Percentiles rank a stretch among this genome's conserved stretches.
Evolutionary conservation across 169 alveolate genomes (phyloP).

Genomic region (Sarcocystis neurona): DNA sequence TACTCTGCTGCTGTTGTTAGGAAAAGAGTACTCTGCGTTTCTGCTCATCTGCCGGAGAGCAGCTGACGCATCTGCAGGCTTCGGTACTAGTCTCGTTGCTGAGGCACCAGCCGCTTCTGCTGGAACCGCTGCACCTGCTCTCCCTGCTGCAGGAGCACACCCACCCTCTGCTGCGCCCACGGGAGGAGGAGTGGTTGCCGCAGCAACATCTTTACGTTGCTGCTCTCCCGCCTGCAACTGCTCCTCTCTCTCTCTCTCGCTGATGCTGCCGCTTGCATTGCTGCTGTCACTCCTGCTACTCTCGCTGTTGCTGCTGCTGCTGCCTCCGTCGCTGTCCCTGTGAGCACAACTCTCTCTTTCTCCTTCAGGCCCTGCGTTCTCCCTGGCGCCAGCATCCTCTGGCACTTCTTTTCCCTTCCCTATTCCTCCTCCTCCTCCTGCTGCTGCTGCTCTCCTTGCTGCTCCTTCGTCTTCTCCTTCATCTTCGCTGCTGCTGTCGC

Average conservation of each 20-base stretch:
- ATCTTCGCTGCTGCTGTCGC: background rate
- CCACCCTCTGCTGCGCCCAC: too few species aligned
- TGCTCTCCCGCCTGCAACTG: background rate
- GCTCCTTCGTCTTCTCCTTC: background rate
- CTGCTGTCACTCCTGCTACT: background rate
- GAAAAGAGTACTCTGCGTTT: too few species aligned
- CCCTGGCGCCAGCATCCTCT: background rate
- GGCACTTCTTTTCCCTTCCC: background rate
- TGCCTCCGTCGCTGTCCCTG: background rate
- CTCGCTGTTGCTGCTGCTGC: slow-evolving; percentile 14
- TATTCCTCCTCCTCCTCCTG: slow-evolving; percentile 13
- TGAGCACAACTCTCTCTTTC: background rate
- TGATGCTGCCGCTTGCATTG: background rate
- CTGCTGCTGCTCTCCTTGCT: slow-evolving; percentile 10
- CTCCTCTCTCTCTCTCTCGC: slow-evolving; percentile 1
- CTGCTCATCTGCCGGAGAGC: too few species aligned
- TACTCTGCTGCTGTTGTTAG: too few species aligned
- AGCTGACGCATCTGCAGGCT: too few species aligned
- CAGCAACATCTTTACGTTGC: too few species aligned
- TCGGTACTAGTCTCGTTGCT: too few species aligned
- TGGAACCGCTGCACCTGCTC: too few species aligned
- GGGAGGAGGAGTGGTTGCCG: too few species aligned
- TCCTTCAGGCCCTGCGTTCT: background rate
- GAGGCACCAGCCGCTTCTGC: too few species aligned
- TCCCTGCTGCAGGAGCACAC: too few species aligned